A percentile compares a stretch with the other conserved stretches of the same genome.
These are phyloP conservation scores for Lolium perenne DNA, from an alignment of 176 grass and related monocot species.

Conservation along the genomic window DNA sequence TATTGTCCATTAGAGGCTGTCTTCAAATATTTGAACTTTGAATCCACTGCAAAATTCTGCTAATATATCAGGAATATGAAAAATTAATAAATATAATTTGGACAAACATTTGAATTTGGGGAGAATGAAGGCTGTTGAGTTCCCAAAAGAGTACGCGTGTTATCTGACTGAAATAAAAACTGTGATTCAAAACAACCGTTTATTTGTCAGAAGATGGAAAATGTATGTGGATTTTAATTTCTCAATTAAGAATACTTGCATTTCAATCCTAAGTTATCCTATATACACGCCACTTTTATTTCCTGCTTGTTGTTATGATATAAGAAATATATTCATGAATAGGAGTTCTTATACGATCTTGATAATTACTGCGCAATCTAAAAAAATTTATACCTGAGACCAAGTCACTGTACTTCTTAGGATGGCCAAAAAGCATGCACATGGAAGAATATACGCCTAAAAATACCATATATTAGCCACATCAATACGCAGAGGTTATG, in stretches of 20 bases:
- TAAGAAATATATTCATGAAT: not conserved
- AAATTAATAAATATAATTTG: not conserved
- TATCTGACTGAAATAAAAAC: not conserved
- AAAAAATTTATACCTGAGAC: constrained; percentile 51
- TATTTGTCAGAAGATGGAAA: not conserved
- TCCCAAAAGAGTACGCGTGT: not conserved
- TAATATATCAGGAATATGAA: constrained; percentile 9
- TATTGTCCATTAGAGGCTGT: not conserved
- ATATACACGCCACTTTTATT: not conserved
- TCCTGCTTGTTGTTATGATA: not conserved
- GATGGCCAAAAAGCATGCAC: constrained; percentile 75
- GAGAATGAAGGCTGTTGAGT: not conserved
- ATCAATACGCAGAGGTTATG: not conserved
- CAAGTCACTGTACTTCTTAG: constrained; percentile 53
- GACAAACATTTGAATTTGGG: not conserved
- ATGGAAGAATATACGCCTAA: constrained; percentile 72
- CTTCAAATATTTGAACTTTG: not conserved
- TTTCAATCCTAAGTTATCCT: not conserved
- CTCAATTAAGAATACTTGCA: not conserved
- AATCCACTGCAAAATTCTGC: not conserved
- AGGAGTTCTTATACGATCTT: not conserved
- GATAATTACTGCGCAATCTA: not conserved
- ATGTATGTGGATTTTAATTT: not conserved
- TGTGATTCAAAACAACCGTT: not conserved
- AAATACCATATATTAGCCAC: not conserved